phyloP scores from a whole-genome alignment of 495 filamentous ascomycete species.

The Neurospora intermedia region DNA sequence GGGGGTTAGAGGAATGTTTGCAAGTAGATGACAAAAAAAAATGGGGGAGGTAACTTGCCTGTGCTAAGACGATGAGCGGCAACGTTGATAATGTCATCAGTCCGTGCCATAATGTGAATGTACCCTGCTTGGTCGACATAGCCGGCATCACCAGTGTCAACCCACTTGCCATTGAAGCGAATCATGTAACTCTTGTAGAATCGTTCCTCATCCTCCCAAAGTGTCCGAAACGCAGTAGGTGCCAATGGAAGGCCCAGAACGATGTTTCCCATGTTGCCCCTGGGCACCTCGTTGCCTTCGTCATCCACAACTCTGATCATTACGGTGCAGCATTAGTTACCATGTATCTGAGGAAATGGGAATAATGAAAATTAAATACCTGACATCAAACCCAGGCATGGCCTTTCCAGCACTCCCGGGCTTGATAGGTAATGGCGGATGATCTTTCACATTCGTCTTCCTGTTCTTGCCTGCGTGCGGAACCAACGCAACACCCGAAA shows the following conservation, averaged over 20 bases:
- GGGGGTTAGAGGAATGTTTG: not conserved
- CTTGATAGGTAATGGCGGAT: slow-evolving; percentile 42
- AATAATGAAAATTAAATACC: not conserved
- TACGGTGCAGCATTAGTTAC: not conserved
- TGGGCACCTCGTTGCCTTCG: slow-evolving; percentile 53
- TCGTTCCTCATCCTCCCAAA: slow-evolving; percentile 74
- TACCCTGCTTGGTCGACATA: slow-evolving; percentile 75
- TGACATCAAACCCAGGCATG: slow-evolving; percentile 81
- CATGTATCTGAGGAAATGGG: not conserved
- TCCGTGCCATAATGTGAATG: slow-evolving; percentile 74
- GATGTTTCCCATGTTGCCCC: slow-evolving; percentile 80
- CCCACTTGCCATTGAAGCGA: slow-evolving; percentile 66
- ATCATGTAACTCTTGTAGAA: slow-evolving; percentile 76
- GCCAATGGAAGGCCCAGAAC: slow-evolving; percentile 73
- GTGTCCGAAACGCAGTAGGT: slow-evolving; percentile 71
- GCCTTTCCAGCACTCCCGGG: slow-evolving; percentile 83
- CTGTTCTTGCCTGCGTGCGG: slow-evolving; percentile 39
- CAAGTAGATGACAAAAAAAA: not conserved
- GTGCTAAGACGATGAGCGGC: slow-evolving; percentile 88
- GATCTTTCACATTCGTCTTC: slow-evolving; percentile 14
- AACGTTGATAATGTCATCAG: slow-evolving; percentile 92
- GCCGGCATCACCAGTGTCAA: slow-evolving; percentile 87
- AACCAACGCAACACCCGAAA: slow-evolving; percentile 66
- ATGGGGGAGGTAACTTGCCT: slow-evolving; percentile 35
- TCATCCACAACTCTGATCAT: slow-evolving; percentile 59